Conservation (phyloP, 75 land plant species). For the Selaginella moellendorffii region DNA sequence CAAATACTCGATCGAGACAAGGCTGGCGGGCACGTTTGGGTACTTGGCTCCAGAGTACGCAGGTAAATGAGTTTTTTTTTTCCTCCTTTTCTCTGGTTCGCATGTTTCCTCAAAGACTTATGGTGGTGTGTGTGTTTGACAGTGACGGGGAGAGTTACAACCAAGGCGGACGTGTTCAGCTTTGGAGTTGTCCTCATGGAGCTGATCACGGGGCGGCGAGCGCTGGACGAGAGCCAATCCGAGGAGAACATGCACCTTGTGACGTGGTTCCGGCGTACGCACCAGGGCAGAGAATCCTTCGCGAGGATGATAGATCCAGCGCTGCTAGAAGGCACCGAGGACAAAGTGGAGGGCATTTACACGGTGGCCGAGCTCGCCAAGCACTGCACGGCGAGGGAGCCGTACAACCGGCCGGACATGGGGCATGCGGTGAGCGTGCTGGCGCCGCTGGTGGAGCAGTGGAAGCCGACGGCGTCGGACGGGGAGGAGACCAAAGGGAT, state of each 20-base stretch:
- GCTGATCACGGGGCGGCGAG: constrained; percentile 58
- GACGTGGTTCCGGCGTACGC: constrained; percentile 62
- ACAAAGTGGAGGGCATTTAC: constrained; percentile 20
- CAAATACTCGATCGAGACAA: constrained; percentile 44
- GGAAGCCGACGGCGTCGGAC: constrained; percentile 33
- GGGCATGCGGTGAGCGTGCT: constrained; percentile 53
- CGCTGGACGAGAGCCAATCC: constrained; percentile 53
- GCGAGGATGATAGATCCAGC: constrained; percentile 34
- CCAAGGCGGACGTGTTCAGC: constrained; percentile 77
- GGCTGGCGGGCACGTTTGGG: constrained; percentile 77
- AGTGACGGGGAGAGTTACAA: constrained; percentile 71
- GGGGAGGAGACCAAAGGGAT: constrained; percentile 32
- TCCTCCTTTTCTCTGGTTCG: too few relatives aligned
- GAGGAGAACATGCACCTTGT: constrained; percentile 74
- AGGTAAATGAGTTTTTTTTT: too few relatives aligned
- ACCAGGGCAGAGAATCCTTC: constrained; percentile 35
- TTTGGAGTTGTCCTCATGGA: constrained; percentile 86
- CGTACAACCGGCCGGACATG: constrained; percentile 45
- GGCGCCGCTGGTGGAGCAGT: constrained; percentile 36
- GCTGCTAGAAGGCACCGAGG: constrained; percentile 16
- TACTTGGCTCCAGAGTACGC: constrained; percentile 78
- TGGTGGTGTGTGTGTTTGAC: constrained; percentile 11
- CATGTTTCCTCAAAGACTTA: too few relatives aligned
- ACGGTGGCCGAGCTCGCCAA: constrained; percentile 48
- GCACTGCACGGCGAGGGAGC: constrained; percentile 50